These are phyloP conservation scores for Madurella fahalii DNA, from an alignment of 2,329 filamentous ascomycete genomes.

Conservation along the genomic window DNA sequence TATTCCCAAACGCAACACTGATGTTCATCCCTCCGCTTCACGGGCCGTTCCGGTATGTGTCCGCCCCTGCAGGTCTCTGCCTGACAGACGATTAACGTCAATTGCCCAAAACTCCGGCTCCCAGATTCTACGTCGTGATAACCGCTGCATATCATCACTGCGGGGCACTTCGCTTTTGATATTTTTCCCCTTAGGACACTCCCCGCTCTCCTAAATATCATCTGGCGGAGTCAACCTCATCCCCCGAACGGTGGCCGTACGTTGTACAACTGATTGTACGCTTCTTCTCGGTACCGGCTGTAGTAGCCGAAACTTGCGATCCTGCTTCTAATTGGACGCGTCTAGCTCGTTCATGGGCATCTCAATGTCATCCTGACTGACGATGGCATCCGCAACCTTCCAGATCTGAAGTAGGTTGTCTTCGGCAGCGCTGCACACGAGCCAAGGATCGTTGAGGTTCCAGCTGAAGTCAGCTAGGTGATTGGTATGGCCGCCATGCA, in stretches of 20 bases:
- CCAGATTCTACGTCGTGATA: too few species aligned
- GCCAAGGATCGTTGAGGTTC: slow-evolving; percentile 96
- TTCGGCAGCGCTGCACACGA: slow-evolving; percentile 91
- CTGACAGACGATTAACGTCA: too few species aligned
- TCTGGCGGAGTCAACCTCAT: background rate
- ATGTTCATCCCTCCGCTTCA: too few species aligned
- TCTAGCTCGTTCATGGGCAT: slow-evolving; percentile 71
- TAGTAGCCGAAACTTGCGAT: slow-evolving; percentile 8
- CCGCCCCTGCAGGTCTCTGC: too few species aligned
- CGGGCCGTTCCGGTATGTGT: too few species aligned
- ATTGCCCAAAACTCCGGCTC: too few species aligned
- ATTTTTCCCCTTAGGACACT: background rate
- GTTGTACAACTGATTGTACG: background rate
- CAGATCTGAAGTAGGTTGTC: slow-evolving; percentile 96
- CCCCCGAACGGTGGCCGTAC: background rate
- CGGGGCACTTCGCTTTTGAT: too few species aligned
- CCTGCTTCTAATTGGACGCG: slow-evolving; percentile 18
- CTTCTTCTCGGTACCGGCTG: background rate
- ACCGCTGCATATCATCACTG: too few species aligned
- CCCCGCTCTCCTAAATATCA: background rate
- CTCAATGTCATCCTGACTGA: slow-evolving; percentile 71
- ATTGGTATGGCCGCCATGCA: slow-evolving; percentile 98
- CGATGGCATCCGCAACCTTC: slow-evolving; percentile 80
- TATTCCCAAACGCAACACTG: too few species aligned
- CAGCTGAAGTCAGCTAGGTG: slow-evolving; percentile 95